phyloP scores from a whole-genome alignment of 139 green algal species.

The Volvox reticuliferus region DNA sequence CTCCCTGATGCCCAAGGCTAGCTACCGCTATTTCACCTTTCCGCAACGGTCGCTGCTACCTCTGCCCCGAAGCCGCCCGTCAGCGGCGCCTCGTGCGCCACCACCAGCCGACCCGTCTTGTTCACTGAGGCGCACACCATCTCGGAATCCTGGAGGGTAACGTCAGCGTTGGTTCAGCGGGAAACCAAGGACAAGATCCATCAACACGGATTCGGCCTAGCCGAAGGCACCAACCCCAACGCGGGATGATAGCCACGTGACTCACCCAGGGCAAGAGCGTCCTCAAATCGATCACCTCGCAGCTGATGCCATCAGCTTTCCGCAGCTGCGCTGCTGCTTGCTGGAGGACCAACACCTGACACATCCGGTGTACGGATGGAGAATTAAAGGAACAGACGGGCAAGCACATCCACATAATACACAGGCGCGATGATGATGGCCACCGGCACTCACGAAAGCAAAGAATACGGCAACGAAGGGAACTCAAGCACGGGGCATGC shows the following conservation, averaged over 20 bases:
- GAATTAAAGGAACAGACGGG: too few species aligned
- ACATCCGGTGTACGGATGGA: neutral
- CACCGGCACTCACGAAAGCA: too few species aligned
- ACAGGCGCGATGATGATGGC: too few species aligned
- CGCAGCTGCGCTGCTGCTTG: neutral
- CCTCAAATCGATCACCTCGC: slow-evolving; percentile 92
- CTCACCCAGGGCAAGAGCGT: slow-evolving; percentile 90
- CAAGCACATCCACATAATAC: too few species aligned
- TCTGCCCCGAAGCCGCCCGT: slow-evolving; percentile 90
- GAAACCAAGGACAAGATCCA: too few species aligned
- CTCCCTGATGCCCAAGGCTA: too few species aligned
- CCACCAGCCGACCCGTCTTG: slow-evolving; percentile 83
- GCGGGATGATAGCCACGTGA: too few species aligned
- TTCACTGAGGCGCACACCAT: slow-evolving; percentile 68
- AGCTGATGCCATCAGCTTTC: slow-evolving; percentile 60
- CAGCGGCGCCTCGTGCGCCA: slow-evolving; percentile 93
- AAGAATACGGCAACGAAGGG: too few species aligned
- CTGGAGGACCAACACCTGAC: slow-evolving; percentile 59
- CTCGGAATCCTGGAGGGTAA: slow-evolving; percentile 63
- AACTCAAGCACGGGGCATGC: too few species aligned
- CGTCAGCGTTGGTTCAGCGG: too few species aligned
- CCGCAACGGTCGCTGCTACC: slow-evolving; percentile 75
- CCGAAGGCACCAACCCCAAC: too few species aligned
- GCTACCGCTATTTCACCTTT: slow-evolving; percentile 21
- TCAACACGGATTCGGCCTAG: too few species aligned